Evolutionary conservation across 2,329 filamentous ascomycete species (phyloP).

Genomic region (Colletotrichum endophyticum): DNA sequence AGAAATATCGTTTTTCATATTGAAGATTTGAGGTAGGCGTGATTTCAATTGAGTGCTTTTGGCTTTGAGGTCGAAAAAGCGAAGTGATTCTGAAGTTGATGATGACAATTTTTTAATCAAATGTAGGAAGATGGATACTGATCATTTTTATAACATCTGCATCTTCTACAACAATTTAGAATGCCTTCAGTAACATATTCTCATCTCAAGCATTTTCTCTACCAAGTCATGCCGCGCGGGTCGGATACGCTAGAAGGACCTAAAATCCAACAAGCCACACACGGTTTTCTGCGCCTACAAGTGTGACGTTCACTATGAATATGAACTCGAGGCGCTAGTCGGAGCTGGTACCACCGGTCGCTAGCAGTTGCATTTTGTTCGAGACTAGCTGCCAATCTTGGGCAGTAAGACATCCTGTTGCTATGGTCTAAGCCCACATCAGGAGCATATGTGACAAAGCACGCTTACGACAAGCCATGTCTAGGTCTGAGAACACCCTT

Average conservation of each 20-base stretch:
- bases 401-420: background rate
- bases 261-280: background rate
- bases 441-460: background rate
- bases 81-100: background rate
- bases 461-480: background rate
- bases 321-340: background rate
- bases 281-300: background rate
- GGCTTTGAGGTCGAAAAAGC: background rate
- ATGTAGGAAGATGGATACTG: background rate
- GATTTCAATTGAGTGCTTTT: background rate
- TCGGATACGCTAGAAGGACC: accelerated
- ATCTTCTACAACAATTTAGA: background rate
- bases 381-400: background rate
- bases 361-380: background rate
- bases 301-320: accelerated
- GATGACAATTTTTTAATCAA: background rate
- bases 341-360: background rate
- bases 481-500: background rate
- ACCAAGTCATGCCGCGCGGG: background rate
- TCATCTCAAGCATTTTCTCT: background rate
- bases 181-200: background rate
- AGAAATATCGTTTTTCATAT: background rate
- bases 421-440: background rate
- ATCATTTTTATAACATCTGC: background rate
- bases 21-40: background rate